These are phyloP conservation scores for Wickerhamiella hasegawae DNA, from an alignment of 805 yeast species.

Conservation along the genomic window DNA sequence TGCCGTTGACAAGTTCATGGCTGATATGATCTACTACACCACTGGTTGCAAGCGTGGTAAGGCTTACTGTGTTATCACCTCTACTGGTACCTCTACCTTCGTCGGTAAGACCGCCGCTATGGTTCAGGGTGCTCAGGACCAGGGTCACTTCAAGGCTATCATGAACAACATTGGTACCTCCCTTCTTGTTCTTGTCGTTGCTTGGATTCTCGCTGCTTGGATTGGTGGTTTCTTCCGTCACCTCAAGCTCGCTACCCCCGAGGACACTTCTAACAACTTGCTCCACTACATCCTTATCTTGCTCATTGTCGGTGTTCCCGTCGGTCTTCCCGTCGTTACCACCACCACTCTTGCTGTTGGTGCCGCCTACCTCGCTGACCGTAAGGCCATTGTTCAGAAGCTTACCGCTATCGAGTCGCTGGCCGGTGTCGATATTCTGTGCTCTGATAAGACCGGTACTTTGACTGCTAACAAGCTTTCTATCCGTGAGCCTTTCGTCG, in stretches of 20 bases:
- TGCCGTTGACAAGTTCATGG: conserved; percentile 86
- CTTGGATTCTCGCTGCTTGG: conserved; percentile 80
- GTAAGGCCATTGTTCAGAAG: conserved; percentile 93
- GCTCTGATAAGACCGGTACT: conserved; percentile 97
- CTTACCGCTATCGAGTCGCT: conserved; percentile 91
- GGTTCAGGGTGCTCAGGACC: conserved; percentile 90
- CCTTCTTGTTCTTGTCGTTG: conserved; percentile 71
- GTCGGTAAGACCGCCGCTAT: conserved; percentile 97
- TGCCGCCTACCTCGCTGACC: conserved; percentile 95
- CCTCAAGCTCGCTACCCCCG: conserved; percentile 58
- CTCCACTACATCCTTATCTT: conserved; percentile 87
- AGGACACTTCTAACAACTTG: conserved; percentile 29
- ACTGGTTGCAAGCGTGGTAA: conserved; percentile 95
- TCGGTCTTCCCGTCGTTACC: conserved; percentile 95
- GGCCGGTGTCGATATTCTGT: conserved; percentile 93
- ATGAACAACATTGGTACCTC: conserved; percentile 94
- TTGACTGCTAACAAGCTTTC: conserved; percentile 91
- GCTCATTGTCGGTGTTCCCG: conserved; percentile 96
- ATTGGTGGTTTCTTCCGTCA: conserved; percentile 92
- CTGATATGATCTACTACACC: conserved; percentile 82
- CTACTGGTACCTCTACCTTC: conserved; percentile 88
- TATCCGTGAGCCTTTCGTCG: conserved; percentile 93
- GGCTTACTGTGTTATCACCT: conserved; percentile 82
- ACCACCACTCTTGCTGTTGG: conserved; percentile 98
- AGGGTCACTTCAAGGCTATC: conserved; percentile 96